These are phyloP conservation scores for Blastomyces gilchristii DNA, from an alignment of 2,329 filamentous ascomycete species.

Conservation along the genomic window DNA sequence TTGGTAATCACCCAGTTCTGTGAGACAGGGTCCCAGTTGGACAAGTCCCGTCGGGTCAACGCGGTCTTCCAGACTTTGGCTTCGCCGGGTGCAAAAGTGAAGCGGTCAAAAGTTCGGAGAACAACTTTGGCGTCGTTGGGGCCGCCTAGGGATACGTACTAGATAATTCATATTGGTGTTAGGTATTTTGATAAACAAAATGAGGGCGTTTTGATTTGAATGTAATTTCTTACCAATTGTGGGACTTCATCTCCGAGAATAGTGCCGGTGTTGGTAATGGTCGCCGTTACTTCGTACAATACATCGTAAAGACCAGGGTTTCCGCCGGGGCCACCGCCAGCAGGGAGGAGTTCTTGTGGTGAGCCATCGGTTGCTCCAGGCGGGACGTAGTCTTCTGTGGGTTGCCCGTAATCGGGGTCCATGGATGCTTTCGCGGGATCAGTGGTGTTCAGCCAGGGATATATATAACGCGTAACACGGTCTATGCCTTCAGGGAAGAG, in stretches of 20 bases:
- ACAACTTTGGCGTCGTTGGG: slow-evolving; percentile 55
- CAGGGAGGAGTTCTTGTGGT: slow-evolving; percentile 47
- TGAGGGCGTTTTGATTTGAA: background rate
- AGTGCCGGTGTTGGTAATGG: slow-evolving; percentile 43
- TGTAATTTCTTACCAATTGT: slow-evolving; percentile 33
- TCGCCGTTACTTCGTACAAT: slow-evolving; percentile 40
- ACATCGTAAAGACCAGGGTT: slow-evolving; percentile 47
- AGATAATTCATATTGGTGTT: slow-evolving; percentile 2
- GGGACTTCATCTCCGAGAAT: slow-evolving; percentile 44
- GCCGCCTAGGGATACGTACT: slow-evolving; percentile 70
- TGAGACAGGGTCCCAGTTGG: slow-evolving; percentile 68
- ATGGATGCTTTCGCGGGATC: slow-evolving; percentile 42
- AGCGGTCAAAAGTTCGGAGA: slow-evolving; percentile 71
- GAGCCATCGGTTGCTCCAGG: slow-evolving; percentile 42
- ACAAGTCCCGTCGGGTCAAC: slow-evolving; percentile 69
- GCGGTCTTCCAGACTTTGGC: slow-evolving; percentile 55
- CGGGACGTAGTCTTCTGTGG: slow-evolving; percentile 42
- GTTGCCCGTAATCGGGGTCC: slow-evolving; percentile 46
- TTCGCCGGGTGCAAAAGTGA: slow-evolving; percentile 61
- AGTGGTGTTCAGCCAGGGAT: slow-evolving; percentile 54
- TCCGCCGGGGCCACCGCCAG: slow-evolving; percentile 50
- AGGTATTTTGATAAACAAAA: background rate
- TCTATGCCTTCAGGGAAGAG: slow-evolving; percentile 46
- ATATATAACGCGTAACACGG: slow-evolving; percentile 48
- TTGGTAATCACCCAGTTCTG: slow-evolving; percentile 71